Evolutionary conservation across 495 filamentous ascomycete genomes (phyloP).

Genomic region (Aspergillus heteromorphus): DNA sequence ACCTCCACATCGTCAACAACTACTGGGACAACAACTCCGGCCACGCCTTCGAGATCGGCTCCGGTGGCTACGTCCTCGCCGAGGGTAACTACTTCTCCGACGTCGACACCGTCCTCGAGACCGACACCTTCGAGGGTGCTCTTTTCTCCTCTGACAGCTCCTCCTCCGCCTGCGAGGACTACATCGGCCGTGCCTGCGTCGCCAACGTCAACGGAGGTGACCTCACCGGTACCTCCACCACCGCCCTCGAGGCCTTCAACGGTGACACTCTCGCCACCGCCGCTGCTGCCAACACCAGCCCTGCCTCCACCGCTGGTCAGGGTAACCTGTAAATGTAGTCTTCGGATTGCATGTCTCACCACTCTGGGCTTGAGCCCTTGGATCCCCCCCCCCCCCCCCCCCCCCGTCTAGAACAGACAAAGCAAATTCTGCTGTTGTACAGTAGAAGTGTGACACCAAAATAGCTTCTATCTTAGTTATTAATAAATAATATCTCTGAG

Average conservation of each 20-base stretch:
- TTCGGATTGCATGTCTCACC: background rate
- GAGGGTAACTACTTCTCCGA: slow-evolving; percentile 48
- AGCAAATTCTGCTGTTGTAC: background rate
- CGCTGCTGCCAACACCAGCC: background rate
- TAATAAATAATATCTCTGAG: background rate
- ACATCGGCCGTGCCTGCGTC: slow-evolving; percentile 1
- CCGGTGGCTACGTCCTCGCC: slow-evolving; percentile 44
- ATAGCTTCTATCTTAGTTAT: slow-evolving; percentile 2
- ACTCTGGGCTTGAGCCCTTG: too few relatives aligned
- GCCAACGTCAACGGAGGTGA: slow-evolving; percentile 1
- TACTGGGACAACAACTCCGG: slow-evolving; percentile 48
- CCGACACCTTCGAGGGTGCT: background rate
- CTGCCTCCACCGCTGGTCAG: background rate
- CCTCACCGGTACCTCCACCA: background rate
- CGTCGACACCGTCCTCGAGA: slow-evolving; percentile 1
- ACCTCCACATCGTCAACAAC: slow-evolving; percentile 45
- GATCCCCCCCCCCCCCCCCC: too few relatives aligned
- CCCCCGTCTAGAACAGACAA: background rate
- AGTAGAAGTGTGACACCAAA: background rate
- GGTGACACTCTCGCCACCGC: background rate
- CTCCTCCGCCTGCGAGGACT: background rate
- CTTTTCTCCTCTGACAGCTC: background rate
- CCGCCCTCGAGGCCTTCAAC: background rate
- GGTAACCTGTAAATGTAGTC: background rate
- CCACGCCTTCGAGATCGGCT: slow-evolving; percentile 49